Evolutionary conservation across 2,329 filamentous ascomycete species (phyloP), one percentile per base, ranked within the genome.

Genomic region (Eurotiales sp.): DNA sequence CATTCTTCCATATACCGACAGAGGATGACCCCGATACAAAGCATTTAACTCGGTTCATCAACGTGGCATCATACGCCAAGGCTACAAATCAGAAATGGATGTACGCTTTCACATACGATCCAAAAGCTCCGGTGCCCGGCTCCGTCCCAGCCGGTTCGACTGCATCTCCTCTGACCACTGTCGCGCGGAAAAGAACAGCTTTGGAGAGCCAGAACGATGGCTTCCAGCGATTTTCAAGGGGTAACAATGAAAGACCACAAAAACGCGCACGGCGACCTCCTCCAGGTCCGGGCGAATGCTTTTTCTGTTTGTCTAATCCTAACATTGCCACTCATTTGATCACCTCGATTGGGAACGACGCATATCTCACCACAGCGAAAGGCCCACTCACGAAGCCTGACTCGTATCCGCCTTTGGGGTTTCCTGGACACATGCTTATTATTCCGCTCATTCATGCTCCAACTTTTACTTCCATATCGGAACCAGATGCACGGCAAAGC

Each of bases 291-390:
- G 85, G 86, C 47, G 81, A 86, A 62, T 99, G 93, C 72, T 99
- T 93, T 76, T 97, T 99, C 75, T 99, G 93, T 66, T 79, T 99
- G 10, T 91, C 89, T 5, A 96, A 95, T 67, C 83, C 87, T 5
- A 87, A 86, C 55, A 76, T 93, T 40, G 87, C 88, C 47, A 86
- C 86, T 1, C 92, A 99, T 71, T 87, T 99, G 70, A 86, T 96
- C 61, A 87, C 87, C 58, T 90, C 87, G 22, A 92, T 99, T 57
- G 93, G 88, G 48, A 85, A 90, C 15, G 87, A 95, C 54, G 80
- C 84, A 49, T 97, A 97, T 68, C 72, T 97, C 50, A 95, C 93
- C 23, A 93, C 87, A 21, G 90, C 93, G 53, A 96, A 96, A 68
- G 93, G 93, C 0, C 91, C 93, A 4, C 77, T 99, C 1, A 85